phyloP scores from a whole-genome alignment of 1,284 basidiomycete species.

The Spongiforma sp. region DNA sequence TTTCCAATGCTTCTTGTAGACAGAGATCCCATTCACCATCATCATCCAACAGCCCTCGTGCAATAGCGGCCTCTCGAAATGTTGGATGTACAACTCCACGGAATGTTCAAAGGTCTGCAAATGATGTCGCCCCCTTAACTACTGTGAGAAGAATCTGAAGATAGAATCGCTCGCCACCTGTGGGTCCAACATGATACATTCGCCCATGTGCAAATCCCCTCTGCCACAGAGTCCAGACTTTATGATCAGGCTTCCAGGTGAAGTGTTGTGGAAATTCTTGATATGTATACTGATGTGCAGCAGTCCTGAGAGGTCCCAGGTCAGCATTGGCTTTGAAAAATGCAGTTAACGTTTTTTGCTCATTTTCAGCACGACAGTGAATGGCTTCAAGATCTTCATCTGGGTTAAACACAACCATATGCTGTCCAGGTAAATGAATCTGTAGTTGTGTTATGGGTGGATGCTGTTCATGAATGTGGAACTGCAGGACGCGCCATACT shows the following conservation, averaged over 20 bases:
- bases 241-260: not conserved
- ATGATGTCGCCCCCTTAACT: too few relatives aligned
- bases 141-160: too few relatives aligned
- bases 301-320: not conserved
- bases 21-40: too few relatives aligned
- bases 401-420: not conserved
- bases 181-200: too few relatives aligned
- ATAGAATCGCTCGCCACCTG: too few relatives aligned
- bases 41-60: too few relatives aligned
- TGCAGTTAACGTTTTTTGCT: not conserved
- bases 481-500: slow-evolving; percentile 6
- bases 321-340: not conserved
- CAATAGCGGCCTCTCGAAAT: too few relatives aligned
- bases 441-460: slow-evolving; percentile 5
- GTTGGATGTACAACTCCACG: too few relatives aligned
- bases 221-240: not conserved
- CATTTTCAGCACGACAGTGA: not conserved
- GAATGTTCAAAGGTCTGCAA: too few relatives aligned
- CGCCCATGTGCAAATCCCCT: too few relatives aligned
- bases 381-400: not conserved
- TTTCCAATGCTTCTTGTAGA: too few relatives aligned
- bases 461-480: slow-evolving; percentile 7
- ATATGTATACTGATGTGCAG: not conserved
- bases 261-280: slow-evolving; percentile 1
- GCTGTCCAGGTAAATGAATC: slow-evolving; percentile 6